Base-by-base conservation (phyloP, 78 protist genomes). In the Isochrysis galbana region DNA sequence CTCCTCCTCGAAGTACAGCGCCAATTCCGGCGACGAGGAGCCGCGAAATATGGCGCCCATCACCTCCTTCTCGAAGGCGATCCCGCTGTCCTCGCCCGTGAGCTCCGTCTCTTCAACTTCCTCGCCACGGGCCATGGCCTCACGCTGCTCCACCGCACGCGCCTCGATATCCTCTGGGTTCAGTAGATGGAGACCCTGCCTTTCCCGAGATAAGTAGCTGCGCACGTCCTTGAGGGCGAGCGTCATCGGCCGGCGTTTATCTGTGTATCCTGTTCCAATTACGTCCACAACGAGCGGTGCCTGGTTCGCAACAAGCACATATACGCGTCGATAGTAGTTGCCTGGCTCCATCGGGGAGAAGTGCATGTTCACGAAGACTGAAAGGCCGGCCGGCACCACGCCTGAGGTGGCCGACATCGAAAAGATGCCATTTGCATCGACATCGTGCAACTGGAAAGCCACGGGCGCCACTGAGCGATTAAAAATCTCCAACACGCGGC, bases 291-390 rank as follows among this genome's bases (percentile, higher is more conserved):
- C 5, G 32, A 23, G 45, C 82, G 92, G 55, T 25, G 17, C 36
- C 80, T 67, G 86, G 47, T 70, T 26, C 25, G 25, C 61, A 17
- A 89, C 41, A 25, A 89, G 92, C 11, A 80, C 1, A 41, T 5
- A 42, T 21, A 89, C 67, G 55, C 92, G 80, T 44, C 47, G 22
- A 61, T 69, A 69, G 61, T 70, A 89, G 84, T 89, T 89, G 84
- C 32, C 47, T 29, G 86, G 45, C 42, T 45, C 42, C 19, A 25
- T 0, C 32, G 92, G 92, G 10, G 55, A 5, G 77, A 70, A 89
- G 32, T 29, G 7, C 42, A 89, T 10, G 21, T 4, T 89, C 23
- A 70, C 21, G 44, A 0, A 0, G 2, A 2, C n/a, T 22, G 55
- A 38, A 54, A 38, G 36, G 55, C 26, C 29, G 11, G 86, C 39